Conservation (phyloP, 768 basidiomycete species). For the Boletus huronensis region DNA sequence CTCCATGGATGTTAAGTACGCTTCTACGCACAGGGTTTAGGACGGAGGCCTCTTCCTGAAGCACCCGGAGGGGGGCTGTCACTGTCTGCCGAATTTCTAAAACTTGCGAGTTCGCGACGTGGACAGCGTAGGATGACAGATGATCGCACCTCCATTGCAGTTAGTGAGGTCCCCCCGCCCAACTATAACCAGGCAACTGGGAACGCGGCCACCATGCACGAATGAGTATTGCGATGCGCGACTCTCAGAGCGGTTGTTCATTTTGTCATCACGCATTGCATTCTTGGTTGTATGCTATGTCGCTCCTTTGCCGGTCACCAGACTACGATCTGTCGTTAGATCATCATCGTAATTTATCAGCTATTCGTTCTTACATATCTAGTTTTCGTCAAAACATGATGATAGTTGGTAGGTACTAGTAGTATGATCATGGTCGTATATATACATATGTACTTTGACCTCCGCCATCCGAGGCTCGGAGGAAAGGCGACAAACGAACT, state of each 20-base stretch:
- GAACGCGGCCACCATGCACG: background rate
- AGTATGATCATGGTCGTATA: too few species aligned
- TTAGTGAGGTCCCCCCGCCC: conserved; percentile 22
- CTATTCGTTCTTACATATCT: background rate
- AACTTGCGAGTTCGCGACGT: conserved; percentile 3
- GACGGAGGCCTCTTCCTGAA: conserved; percentile 21
- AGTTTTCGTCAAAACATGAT: background rate
- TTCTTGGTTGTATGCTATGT: background rate
- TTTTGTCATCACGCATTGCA: background rate
- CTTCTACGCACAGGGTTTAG: conserved; percentile 4
- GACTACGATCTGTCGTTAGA: background rate
- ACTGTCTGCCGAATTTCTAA: conserved; percentile 15
- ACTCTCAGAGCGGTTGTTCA: background rate
- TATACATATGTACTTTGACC: too few species aligned
- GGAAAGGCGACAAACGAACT: background rate
- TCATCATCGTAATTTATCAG: background rate
- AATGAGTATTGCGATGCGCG: background rate
- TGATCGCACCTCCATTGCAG: conserved; percentile 12
- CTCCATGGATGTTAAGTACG: background rate
- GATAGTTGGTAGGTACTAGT: too few species aligned
- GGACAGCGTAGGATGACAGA: background rate
- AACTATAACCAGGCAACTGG: conserved; percentile 22
- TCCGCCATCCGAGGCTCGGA: too few species aligned
- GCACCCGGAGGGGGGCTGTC: conserved; percentile 18
- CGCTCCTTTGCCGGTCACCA: background rate